These are phyloP conservation scores for Catharanthus roseus DNA, from an alignment of 257 asterid genomes.

Conservation along the genomic window DNA sequence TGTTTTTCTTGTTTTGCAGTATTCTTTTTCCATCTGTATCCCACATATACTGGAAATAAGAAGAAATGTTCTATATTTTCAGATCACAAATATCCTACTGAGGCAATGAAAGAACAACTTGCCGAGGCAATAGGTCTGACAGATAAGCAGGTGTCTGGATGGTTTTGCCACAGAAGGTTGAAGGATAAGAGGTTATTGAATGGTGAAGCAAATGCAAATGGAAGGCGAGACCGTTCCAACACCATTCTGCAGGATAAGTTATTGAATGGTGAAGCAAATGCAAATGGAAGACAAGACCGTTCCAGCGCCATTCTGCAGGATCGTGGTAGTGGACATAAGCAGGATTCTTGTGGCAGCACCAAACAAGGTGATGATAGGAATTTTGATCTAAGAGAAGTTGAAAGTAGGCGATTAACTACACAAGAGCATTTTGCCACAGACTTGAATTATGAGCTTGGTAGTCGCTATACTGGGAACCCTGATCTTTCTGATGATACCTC, in stretches of 20 bases:
- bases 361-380: slow-evolving; percentile 55
- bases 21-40: background rate
- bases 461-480: slow-evolving; percentile 37
- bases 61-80: slow-evolving; percentile 18
- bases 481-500: slow-evolving; percentile 46
- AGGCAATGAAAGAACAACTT: slow-evolving; percentile 60
- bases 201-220: slow-evolving; percentile 40
- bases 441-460: slow-evolving; percentile 41
- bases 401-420: slow-evolving; percentile 52
- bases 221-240: slow-evolving; percentile 68
- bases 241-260: slow-evolving; percentile 65
- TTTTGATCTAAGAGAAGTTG: slow-evolving; percentile 65
- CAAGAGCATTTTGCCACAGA: slow-evolving; percentile 54
- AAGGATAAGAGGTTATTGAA: slow-evolving; percentile 62
- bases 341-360: slow-evolving; percentile 97
- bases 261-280: slow-evolving; percentile 38
- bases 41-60: slow-evolving; percentile 8
- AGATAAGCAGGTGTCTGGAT: slow-evolving; percentile 91
- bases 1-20: slow-evolving; percentile 8
- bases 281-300: slow-evolving; percentile 53
- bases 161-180: slow-evolving; percentile 97
- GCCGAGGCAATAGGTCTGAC: slow-evolving; percentile 77
- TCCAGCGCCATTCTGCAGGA: slow-evolving; percentile 78
- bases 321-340: slow-evolving; percentile 78
- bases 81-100: slow-evolving; percentile 86